Evolutionary conservation across 2,329 filamentous ascomycete genomes (phyloP).

Genomic region (Neofusicoccum cordaticola): DNA sequence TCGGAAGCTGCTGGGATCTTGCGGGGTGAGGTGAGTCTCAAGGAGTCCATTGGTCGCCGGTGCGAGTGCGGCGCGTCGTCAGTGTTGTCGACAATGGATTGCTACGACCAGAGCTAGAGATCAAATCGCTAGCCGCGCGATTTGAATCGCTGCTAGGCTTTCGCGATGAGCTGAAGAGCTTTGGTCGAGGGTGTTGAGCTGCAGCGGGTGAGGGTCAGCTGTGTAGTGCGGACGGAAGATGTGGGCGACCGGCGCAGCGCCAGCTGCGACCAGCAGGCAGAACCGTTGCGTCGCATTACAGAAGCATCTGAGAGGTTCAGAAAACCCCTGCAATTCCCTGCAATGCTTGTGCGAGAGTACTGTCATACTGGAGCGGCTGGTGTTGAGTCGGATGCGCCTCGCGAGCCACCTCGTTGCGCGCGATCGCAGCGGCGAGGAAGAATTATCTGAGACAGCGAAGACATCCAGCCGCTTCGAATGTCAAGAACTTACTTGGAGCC

Average conservation of each 20-base stretch:
- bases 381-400: neutral
- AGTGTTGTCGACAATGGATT: too few relatives aligned
- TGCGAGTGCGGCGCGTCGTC: too few relatives aligned
- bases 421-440: neutral
- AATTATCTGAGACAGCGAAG: neutral
- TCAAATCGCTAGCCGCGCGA: too few relatives aligned
- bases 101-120: too few relatives aligned
- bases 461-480: neutral
- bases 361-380: neutral
- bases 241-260: neutral
- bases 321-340: neutral
- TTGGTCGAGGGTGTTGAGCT: neutral
- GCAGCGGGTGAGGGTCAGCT: neutral
- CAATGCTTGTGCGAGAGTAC: too few relatives aligned
- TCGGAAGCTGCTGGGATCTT: too few relatives aligned
- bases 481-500: neutral
- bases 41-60: too few relatives aligned
- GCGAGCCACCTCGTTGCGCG: neutral
- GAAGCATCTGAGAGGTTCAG: neutral
- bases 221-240: neutral
- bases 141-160: too few relatives aligned
- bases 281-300: neutral
- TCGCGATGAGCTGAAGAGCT: neutral
- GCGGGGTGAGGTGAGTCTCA: too few relatives aligned
- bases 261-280: neutral